These are phyloP conservation scores for Stellera chamaejasme DNA, from an alignment of 345 rosid genomes.

Conservation along the genomic window DNA sequence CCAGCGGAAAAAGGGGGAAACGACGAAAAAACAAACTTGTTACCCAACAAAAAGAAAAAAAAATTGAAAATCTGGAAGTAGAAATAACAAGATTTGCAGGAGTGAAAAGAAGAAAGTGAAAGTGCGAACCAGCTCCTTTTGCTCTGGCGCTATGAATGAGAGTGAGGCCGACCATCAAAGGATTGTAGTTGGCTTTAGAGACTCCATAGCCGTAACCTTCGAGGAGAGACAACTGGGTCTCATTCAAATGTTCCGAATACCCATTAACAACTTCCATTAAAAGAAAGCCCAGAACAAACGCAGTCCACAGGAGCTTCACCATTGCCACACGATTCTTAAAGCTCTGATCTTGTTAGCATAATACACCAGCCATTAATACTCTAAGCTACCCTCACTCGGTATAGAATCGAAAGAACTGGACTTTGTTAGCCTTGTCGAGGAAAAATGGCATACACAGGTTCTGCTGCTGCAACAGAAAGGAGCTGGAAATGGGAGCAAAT, in stretches of 20 bases:
- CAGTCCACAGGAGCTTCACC: slow-evolving; percentile 35
- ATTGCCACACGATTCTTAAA: slow-evolving; percentile 19
- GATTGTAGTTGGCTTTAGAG: slow-evolving; percentile 28
- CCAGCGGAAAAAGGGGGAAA: too few relatives aligned
- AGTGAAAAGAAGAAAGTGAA: slow-evolving; percentile 12
- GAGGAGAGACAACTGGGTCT: slow-evolving; percentile 41
- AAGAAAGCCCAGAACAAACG: slow-evolving; percentile 17
- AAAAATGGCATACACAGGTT: background rate
- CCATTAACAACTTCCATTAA: slow-evolving; percentile 32
- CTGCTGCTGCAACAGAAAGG: background rate
- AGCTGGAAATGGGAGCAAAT: background rate
- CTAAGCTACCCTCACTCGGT: too few relatives aligned
- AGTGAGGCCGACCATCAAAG: slow-evolving; percentile 79
- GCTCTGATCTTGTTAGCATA: slow-evolving; percentile 2
- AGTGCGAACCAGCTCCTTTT: slow-evolving; percentile 64
- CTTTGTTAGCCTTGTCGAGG: too few relatives aligned
- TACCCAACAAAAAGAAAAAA: background rate
- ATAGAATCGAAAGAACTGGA: too few relatives aligned
- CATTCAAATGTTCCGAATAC: slow-evolving; percentile 39
- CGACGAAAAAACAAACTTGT: too few relatives aligned
- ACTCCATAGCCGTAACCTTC: slow-evolving; percentile 37
- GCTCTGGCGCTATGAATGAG: slow-evolving; percentile 67
- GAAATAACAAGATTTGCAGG: background rate
- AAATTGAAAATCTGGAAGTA: slow-evolving; percentile 12
- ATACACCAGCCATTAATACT: too few relatives aligned